Base-by-base conservation (phyloP, 2,329 filamentous ascomycete genomes). In the Apiospora malaysiana region DNA sequence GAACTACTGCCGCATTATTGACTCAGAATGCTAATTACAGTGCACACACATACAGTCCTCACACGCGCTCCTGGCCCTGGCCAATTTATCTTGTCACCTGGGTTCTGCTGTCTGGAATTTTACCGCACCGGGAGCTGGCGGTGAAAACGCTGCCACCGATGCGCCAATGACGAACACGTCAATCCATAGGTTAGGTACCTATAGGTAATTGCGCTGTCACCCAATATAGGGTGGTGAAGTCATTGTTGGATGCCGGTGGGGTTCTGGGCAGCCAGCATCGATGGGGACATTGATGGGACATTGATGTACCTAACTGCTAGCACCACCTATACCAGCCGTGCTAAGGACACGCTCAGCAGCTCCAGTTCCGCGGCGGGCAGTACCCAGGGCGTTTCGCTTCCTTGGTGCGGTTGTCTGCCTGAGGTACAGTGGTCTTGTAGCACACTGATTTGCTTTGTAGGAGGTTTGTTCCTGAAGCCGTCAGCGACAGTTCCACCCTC, bases 191-290 rank as follows among this genome's bases (percentile, higher is more conserved):
- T 27, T 59, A 32, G 51, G 27, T 37, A 59, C 51, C 27, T 59
- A 59, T 59, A 59, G 51, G 51, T 59, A 59, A 59, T 59, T 32
- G 51, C 51, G 18, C 51, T 59, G 51, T 59, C 51, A 37, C 51
- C 51, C 51, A 59, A 59, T 59, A 59, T 59, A 59, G 51, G 51
- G 27, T 59, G 51, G 51, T 59, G 51, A 59, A 59, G 51, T 59
- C 51, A 59, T 59, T 59, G 27, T 59, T 59, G 51, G 51, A 59
- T 59, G 51, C 37, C 51, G 32, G 51, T 59, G 51, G 51, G 18
- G 51, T 59, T 27, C 51, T 59, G 27, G 49, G 49, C 49, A 27
- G 49, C 23, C 27, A 16, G 27, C 18, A 14, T 45, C 42, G 42
- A 45, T 45, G 42, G 42, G 12, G 42, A 14, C 42, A 45, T 42